Evolutionary conservation across 345 rosid genomes (phyloP).

Genomic region (Carallia brachiata): DNA sequence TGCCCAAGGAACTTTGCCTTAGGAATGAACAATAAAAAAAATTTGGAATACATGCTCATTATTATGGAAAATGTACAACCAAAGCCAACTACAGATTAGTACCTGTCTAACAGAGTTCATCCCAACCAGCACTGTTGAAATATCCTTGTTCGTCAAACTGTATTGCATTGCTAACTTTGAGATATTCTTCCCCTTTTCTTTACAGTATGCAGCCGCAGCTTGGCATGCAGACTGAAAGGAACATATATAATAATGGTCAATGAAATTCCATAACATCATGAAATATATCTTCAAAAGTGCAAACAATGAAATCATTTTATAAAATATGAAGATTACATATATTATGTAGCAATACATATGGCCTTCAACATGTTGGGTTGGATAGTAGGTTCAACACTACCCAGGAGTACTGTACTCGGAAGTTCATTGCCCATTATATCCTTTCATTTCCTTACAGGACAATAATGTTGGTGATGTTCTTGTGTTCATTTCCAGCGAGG

Average conservation of each 20-base stretch:
- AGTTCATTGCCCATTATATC: no score
- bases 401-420: no score
- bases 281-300: background rate
- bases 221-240: slow-evolving; percentile 59
- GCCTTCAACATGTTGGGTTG: background rate
- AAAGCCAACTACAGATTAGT: background rate
- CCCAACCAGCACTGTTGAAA: slow-evolving; percentile 78
- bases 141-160: slow-evolving; percentile 70
- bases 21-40: background rate
- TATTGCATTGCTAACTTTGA: slow-evolving; percentile 83
- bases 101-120: slow-evolving; percentile 88
- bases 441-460: no score
- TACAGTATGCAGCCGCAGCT: slow-evolving; percentile 66
- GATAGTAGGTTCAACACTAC: background rate
- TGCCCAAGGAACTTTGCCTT: no score
- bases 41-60: background rate
- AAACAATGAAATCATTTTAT: background rate
- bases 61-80: slow-evolving; percentile 4
- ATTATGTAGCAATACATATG: background rate
- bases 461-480: no score
- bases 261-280: background rate
- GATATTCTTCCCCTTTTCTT: slow-evolving; percentile 74
- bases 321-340: background rate
- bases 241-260: slow-evolving; percentile 8
- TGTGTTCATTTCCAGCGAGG: no score